phyloP scores from a whole-genome alignment of 2,329 filamentous ascomycete genomes.

The Paramyrothecium sp. region DNA sequence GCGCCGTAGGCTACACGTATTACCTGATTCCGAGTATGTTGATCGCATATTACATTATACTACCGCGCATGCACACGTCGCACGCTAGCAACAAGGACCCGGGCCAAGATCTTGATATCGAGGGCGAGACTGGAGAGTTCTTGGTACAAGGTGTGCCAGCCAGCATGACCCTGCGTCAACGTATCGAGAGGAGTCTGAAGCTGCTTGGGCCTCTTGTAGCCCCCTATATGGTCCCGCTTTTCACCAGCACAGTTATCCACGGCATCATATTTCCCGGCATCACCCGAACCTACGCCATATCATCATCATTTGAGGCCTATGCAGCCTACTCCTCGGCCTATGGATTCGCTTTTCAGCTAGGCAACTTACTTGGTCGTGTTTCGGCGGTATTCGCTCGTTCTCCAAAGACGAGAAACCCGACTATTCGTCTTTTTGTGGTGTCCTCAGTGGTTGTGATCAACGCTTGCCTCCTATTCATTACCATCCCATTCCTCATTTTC shows the following conservation, averaged over 20 bases:
- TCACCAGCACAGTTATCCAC: constrained; percentile 17
- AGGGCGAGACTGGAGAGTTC: not conserved
- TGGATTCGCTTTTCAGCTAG: constrained; percentile 24
- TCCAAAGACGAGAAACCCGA: constrained; percentile 7
- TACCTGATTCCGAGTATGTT: constrained; percentile 23
- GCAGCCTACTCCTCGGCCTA: constrained; percentile 25
- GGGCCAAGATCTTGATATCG: constrained; percentile 1
- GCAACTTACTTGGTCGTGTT: constrained; percentile 21
- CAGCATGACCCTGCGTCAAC: constrained; percentile 11
- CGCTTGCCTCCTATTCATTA: constrained; percentile 17
- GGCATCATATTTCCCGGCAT: constrained; percentile 24
- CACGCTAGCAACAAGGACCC: constrained; percentile 5
- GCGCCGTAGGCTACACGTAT: constrained; percentile 22
- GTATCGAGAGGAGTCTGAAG: constrained; percentile 12
- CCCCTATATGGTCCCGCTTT: constrained; percentile 24
- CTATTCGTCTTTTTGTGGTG: constrained; percentile 8
- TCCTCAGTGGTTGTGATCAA: constrained; percentile 14
- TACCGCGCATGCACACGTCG: constrained; percentile 20
- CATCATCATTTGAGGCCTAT: constrained; percentile 19
- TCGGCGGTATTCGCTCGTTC: constrained; percentile 15
- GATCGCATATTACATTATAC: constrained; percentile 23
- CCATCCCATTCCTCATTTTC: constrained; percentile 17
- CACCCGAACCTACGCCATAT: constrained; percentile 21
- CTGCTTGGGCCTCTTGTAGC: constrained; percentile 11
- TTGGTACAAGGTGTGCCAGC: not conserved